phyloP scores from a whole-genome alignment of 2,329 filamentous ascomycete species.

The Microdochium bolleyi region DNA sequence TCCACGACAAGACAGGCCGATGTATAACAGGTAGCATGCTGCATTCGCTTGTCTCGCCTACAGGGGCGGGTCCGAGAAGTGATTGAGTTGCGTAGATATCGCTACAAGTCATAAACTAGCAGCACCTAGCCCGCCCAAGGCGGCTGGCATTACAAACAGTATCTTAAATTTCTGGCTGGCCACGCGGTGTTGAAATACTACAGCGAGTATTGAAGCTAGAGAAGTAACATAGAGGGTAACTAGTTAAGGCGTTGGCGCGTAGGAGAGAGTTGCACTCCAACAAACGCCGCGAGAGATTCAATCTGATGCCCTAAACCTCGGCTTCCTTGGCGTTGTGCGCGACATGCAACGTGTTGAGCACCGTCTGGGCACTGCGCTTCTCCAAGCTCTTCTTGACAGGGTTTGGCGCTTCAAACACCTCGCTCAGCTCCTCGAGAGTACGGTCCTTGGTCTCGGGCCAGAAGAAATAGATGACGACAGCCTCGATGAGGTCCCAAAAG shows the following conservation, averaged over 20 bases:
- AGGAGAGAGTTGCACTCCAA: not conserved
- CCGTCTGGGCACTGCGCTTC: constrained; percentile 32
- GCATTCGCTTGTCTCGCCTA: too few relatives aligned
- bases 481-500: constrained; percentile 28
- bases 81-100: too few relatives aligned
- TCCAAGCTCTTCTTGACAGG: constrained; percentile 36
- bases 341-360: constrained; percentile 29
- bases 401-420: constrained; percentile 47
- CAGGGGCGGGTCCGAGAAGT: too few relatives aligned
- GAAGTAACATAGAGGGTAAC: not conserved
- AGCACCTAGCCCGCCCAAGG: too few relatives aligned
- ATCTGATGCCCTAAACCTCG: not conserved
- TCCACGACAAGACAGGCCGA: too few relatives aligned
- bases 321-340: constrained; percentile 16
- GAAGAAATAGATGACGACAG: constrained; percentile 34
- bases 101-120: too few relatives aligned
- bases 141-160: too few relatives aligned
- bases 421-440: constrained; percentile 41
- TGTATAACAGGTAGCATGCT: too few relatives aligned
- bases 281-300: not conserved
- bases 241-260: not conserved
- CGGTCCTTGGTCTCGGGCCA: constrained; percentile 37
- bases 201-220: too few relatives aligned
- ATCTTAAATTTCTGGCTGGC: too few relatives aligned
- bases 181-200: too few relatives aligned